phyloP scores from a whole-genome alignment of 2,329 filamentous ascomycete genomes.

The Alternaria gansuensis region DNA sequence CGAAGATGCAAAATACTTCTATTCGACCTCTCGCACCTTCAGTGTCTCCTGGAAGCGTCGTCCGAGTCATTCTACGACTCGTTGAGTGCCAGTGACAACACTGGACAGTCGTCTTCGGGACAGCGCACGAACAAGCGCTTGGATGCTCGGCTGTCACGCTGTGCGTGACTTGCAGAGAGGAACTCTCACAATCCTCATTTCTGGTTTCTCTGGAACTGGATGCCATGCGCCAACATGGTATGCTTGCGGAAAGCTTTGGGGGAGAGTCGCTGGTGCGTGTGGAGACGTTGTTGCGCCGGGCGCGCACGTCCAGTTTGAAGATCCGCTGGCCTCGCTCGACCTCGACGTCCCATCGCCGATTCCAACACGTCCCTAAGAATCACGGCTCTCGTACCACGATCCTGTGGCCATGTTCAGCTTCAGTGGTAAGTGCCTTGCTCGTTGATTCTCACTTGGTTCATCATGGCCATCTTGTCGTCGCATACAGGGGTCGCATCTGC shows the following conservation, averaged over 20 bases:
- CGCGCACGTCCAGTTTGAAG: slow-evolving; percentile 28
- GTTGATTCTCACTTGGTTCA: neutral
- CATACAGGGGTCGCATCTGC: slow-evolving; percentile 8
- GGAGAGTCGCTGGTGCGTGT: slow-evolving; percentile 11
- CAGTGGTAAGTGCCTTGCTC: slow-evolving; percentile 45
- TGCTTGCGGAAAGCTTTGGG: slow-evolving; percentile 4
- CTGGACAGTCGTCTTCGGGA: neutral
- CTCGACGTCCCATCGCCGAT: slow-evolving; percentile 12
- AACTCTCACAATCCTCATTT: slow-evolving; percentile 16
- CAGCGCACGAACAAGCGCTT: slow-evolving; percentile 7
- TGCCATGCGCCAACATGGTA: slow-evolving; percentile 10
- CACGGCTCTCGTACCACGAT: slow-evolving; percentile 4
- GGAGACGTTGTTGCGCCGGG: slow-evolving; percentile 23
- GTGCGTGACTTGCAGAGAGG: slow-evolving; percentile 7
- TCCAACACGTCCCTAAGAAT: slow-evolving; percentile 9
- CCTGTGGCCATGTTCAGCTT: slow-evolving; percentile 49
- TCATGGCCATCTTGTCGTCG: slow-evolving; percentile 8
- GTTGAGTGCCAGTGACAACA: neutral
- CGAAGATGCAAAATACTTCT: slow-evolving; percentile 7
- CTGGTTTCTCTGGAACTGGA: neutral
- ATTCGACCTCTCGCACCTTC: slow-evolving; percentile 7
- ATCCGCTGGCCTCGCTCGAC: slow-evolving; percentile 15
- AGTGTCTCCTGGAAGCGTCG: neutral
- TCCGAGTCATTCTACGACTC: neutral
- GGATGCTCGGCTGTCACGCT: slow-evolving; percentile 3